These are phyloP conservation scores for Kwoniella botswanensis DNA, from an alignment of 768 basidiomycete species.

Conservation along the genomic window DNA sequence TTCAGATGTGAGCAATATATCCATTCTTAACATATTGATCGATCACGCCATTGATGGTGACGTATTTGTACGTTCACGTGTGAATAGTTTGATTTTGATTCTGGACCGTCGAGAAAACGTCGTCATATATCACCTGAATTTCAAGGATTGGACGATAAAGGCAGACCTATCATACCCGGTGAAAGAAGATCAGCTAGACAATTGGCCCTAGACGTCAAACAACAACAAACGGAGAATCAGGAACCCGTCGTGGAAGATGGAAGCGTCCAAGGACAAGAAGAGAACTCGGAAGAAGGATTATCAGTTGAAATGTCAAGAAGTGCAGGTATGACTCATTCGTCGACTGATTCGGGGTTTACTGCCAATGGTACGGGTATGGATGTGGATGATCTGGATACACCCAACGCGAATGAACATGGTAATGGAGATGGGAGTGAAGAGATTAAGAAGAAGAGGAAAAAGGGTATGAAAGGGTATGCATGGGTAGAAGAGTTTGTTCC, in stretches of 20 bases:
- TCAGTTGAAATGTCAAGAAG: not conserved
- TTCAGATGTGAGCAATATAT: constrained; percentile 23
- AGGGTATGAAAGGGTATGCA: constrained; percentile 34
- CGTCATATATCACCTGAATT: constrained; percentile 3
- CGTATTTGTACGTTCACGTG: too few species aligned
- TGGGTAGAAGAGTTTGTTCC: constrained; percentile 31
- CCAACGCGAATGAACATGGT: constrained; percentile 1
- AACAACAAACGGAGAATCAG: not conserved
- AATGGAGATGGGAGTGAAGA: not conserved
- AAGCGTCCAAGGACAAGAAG: not conserved
- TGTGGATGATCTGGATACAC: not conserved
- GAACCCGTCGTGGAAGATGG: not conserved
- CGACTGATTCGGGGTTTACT: not conserved
- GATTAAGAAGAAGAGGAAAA: constrained; percentile 15
- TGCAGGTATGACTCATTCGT: not conserved
- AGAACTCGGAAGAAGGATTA: not conserved
- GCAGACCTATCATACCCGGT: constrained; percentile 39
- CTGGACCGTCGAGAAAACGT: constrained; percentile 21
- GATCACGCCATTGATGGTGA: too few species aligned
- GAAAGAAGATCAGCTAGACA: constrained; percentile 41
- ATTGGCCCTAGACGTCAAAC: not conserved
- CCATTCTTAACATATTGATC: too few species aligned
- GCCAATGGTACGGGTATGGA: not conserved
- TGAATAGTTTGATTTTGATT: constrained; percentile 16
- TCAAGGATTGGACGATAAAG: constrained; percentile 14